Evolutionary conservation across 768 basidiomycete species (phyloP).

Genomic region (Tricholoma saponaceum): DNA sequence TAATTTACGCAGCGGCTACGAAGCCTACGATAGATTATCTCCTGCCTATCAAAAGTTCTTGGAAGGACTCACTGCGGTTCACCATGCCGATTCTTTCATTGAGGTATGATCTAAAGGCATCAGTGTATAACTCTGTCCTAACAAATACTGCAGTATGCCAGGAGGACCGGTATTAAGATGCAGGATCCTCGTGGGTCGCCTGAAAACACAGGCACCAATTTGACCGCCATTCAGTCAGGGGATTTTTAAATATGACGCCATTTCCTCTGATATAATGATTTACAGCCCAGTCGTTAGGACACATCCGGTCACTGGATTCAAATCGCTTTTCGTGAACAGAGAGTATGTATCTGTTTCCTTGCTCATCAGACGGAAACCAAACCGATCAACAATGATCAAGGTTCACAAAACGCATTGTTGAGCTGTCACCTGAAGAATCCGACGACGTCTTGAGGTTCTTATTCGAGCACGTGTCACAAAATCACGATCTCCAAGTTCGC

Average conservation of each 20-base stretch:
- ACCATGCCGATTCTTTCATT: conserved; percentile 41
- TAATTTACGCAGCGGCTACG: conserved; percentile 38
- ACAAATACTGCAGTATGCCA: conserved; percentile 23
- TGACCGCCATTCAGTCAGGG: conserved; percentile 48
- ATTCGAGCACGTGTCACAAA: conserved; percentile 46
- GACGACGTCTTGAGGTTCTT: conserved; percentile 46
- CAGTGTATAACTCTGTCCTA: neutral
- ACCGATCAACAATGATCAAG: conserved; percentile 18
- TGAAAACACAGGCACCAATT: conserved; percentile 42
- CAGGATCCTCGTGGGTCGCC: conserved; percentile 48
- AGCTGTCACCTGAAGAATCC: conserved; percentile 50
- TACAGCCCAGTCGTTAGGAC: conserved; percentile 48
- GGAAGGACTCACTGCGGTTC: conserved; percentile 54
- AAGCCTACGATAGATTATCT: conserved; percentile 62
- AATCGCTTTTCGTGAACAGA: conserved; percentile 51
- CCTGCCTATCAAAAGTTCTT: conserved; percentile 49
- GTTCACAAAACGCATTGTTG: conserved; percentile 54
- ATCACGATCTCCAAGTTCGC: conserved; percentile 52
- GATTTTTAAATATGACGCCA: neutral
- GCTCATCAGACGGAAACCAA: neutral
- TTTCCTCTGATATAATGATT: neutral
- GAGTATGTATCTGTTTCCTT: conserved; percentile 23
- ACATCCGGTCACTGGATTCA: conserved; percentile 59
- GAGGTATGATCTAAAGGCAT: conserved; percentile 20
- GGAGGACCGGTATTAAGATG: conserved; percentile 23